Conservation (phyloP, 2,329 filamentous ascomycete genomes). For the Sclerotinia glacialis region DNA sequence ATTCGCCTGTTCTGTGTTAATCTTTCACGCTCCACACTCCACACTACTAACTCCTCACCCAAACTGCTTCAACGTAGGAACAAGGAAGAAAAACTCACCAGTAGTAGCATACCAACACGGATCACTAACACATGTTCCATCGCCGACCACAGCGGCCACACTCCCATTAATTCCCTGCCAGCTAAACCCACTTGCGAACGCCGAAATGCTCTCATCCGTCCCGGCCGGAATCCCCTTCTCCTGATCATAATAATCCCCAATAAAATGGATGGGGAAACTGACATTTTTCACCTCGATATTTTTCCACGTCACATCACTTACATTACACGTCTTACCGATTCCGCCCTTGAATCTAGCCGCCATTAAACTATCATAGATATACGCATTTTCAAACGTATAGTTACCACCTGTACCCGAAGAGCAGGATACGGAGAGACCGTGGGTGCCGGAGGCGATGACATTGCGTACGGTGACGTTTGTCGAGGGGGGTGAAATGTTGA, state of each 20-base stretch:
- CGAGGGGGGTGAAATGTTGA: conserved; percentile 9
- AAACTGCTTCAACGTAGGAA: no score
- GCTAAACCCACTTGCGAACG: not conserved
- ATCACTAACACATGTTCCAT: conserved; percentile 8
- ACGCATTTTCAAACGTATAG: conserved; percentile 13
- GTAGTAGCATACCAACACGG: conserved; percentile 17
- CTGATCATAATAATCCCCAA: conserved; percentile 17
- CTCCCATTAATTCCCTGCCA: conserved; percentile 1
- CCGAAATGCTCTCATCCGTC: not conserved
- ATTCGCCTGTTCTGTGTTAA: not conserved
- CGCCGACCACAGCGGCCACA: conserved; percentile 1
- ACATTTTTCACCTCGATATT: conserved; percentile 16
- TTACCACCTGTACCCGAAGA: not conserved
- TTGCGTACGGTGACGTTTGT: conserved; percentile 18
- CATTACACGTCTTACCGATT: conserved; percentile 3
- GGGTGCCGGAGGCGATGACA: conserved; percentile 11
- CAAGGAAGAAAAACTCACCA: not conserved
- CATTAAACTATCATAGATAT: conserved; percentile 17
- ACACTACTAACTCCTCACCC: not conserved
- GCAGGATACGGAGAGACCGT: conserved; percentile 16
- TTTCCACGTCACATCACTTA: conserved; percentile 10
- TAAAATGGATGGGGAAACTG: conserved; percentile 17
- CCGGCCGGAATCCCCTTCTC: not conserved
- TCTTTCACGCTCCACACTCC: not conserved
- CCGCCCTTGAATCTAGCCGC: conserved; percentile 8